phyloP scores from a whole-genome alignment of 441 rosid species.

The Erysimum cheiri region DNA sequence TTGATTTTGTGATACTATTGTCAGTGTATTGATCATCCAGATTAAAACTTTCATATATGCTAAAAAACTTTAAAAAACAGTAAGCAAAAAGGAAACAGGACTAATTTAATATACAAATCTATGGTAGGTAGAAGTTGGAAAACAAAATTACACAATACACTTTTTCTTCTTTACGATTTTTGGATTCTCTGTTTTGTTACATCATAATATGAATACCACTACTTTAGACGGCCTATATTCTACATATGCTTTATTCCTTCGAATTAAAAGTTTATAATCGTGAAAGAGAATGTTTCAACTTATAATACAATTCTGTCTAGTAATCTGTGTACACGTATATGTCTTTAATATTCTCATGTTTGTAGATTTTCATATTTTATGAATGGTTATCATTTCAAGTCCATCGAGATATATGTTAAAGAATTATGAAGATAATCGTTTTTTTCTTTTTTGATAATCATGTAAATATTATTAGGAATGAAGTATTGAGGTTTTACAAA shows the following conservation, averaged over 20 bases:
- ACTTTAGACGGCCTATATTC: not conserved
- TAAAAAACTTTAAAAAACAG: not conserved
- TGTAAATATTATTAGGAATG: too few species aligned
- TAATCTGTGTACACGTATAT: not conserved
- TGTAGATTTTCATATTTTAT: not conserved
- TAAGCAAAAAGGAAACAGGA: not conserved
- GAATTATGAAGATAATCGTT: not conserved
- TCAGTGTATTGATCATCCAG: not conserved
- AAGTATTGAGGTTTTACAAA: too few species aligned
- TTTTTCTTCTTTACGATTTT: not conserved
- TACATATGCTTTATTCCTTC: slow-evolving; percentile 19
- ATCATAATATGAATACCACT: slow-evolving; percentile 14
- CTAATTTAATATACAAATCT: not conserved
- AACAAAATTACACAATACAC: not conserved
- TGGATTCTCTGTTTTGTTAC: slow-evolving; percentile 14
- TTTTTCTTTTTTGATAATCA: not conserved
- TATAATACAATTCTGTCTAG: not conserved
- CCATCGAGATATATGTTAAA: not conserved
- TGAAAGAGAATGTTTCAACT: not conserved
- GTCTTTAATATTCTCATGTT: slow-evolving; percentile 5
- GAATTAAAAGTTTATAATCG: not conserved
- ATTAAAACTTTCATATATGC: not conserved
- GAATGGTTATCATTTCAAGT: not conserved
- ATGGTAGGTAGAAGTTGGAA: not conserved
- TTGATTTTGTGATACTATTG: not conserved